Conservation (phyloP, 345 rosid genomes). For the Sisymbrium irio region DNA sequence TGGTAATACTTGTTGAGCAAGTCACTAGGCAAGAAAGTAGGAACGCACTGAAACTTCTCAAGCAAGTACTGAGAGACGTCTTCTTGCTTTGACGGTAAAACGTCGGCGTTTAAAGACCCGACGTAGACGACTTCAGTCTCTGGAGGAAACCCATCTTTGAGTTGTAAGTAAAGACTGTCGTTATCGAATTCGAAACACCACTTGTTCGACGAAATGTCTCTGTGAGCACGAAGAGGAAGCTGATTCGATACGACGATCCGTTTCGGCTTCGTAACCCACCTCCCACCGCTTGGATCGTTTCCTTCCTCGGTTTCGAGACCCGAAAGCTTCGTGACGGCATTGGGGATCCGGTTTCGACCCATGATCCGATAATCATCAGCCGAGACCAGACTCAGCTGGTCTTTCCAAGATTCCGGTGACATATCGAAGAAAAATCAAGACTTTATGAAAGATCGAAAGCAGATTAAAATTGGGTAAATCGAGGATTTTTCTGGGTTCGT, state of each 20-base stretch:
- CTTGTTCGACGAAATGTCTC: constrained; percentile 34
- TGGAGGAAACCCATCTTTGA: constrained; percentile 59
- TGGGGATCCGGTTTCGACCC: constrained; percentile 51
- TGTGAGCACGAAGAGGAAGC: constrained; percentile 50
- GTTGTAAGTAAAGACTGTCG: constrained; percentile 54
- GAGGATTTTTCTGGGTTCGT: neutral
- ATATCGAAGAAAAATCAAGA: constrained; percentile 16
- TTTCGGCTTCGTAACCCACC: constrained; percentile 15
- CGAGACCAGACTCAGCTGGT: constrained; percentile 54
- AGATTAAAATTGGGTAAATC: neutral
- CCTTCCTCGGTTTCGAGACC: constrained; percentile 45
- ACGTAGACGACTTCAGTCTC: constrained; percentile 58
- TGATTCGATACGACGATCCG: constrained; percentile 70
- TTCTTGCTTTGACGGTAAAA: constrained; percentile 54
- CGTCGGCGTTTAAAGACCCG: constrained; percentile 57
- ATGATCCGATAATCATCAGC: constrained; percentile 55
- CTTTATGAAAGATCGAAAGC: neutral
- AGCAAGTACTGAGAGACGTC: constrained; percentile 47
- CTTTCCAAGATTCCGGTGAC: constrained; percentile 48
- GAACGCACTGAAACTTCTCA: constrained; percentile 61
- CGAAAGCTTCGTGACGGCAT: constrained; percentile 44
- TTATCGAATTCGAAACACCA: constrained; percentile 64
- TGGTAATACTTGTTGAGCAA: constrained; percentile 57
- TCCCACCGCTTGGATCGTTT: constrained; percentile 16
- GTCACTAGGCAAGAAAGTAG: constrained; percentile 61